Conservation (phyloP, 2,329 filamentous ascomycete genomes). For the Hyphodiscus sp. region DNA sequence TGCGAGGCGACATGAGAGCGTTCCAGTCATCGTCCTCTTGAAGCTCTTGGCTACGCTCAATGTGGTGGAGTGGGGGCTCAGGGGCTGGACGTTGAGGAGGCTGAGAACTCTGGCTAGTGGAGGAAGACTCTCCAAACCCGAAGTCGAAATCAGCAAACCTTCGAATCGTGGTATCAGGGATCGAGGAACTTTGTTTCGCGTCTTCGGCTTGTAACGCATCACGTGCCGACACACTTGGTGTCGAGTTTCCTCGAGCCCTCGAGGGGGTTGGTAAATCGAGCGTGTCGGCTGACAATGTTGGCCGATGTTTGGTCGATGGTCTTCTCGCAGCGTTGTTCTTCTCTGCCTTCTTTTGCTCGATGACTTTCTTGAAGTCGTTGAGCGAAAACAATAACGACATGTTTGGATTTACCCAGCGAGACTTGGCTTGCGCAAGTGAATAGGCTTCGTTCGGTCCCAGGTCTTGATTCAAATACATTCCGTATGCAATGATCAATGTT, state of each 20-base stretch:
- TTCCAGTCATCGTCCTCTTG: conserved; percentile 20
- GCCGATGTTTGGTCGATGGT: conserved; percentile 53
- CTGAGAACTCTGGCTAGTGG: neutral
- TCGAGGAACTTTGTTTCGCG: conserved; percentile 7
- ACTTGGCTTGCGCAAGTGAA: conserved; percentile 71
- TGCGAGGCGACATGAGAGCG: conserved; percentile 26
- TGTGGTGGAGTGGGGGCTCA: conserved; percentile 1
- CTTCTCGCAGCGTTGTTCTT: conserved; percentile 36
- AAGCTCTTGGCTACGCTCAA: neutral
- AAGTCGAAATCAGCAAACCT: conserved; percentile 25
- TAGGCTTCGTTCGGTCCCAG: conserved; percentile 79
- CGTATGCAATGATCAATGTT: conserved; percentile 81
- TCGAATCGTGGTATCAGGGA: conserved; percentile 13
- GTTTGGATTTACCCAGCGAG: conserved; percentile 83
- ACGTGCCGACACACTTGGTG: conserved; percentile 33
- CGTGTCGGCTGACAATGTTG: conserved; percentile 53
- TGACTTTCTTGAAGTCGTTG: conserved; percentile 69
- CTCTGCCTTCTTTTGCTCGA: conserved; percentile 44
- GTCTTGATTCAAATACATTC: conserved; percentile 70
- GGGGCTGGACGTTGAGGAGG: conserved; percentile 7
- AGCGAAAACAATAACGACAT: conserved; percentile 90
- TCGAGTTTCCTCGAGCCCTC: conserved; percentile 47
- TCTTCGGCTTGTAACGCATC: conserved; percentile 10
- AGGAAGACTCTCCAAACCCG: conserved; percentile 18
- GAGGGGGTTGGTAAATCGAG: conserved; percentile 38